phyloP scores from a whole-genome alignment of 2,329 filamentous ascomycete species.

The Exophiala xenobiotica region DNA sequence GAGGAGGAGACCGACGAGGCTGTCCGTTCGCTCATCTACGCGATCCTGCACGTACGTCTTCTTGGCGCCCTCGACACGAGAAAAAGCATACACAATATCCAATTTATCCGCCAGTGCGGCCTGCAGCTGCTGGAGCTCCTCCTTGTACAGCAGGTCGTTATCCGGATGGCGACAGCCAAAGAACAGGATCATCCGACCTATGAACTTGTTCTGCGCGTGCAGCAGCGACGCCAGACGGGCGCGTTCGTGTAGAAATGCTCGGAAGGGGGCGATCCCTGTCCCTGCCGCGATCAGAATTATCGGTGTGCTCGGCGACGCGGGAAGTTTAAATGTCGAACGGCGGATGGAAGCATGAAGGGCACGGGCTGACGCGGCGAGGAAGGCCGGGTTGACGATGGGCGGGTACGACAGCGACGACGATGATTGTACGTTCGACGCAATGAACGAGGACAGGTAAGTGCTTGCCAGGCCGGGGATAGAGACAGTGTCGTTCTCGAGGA shows the following conservation, averaged over 20 bases:
- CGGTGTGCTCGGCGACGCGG: slow-evolving; percentile 28
- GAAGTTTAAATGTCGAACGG: slow-evolving; percentile 29
- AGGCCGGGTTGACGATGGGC: neutral
- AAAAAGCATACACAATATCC: slow-evolving; percentile 16
- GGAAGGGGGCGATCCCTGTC: slow-evolving; percentile 33
- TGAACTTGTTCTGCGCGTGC: slow-evolving; percentile 5
- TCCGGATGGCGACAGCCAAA: slow-evolving; percentile 31
- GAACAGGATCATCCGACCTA: slow-evolving; percentile 23
- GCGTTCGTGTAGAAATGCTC: slow-evolving; percentile 32
- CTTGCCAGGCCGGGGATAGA: slow-evolving; percentile 17
- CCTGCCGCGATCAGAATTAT: slow-evolving; percentile 32
- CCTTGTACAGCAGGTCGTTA: slow-evolving; percentile 29
- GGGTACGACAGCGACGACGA: neutral
- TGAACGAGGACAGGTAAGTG: slow-evolving; percentile 15
- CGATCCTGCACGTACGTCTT: slow-evolving; percentile 16
- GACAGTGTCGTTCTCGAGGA: slow-evolving; percentile 6
- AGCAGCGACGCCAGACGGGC: slow-evolving; percentile 13
- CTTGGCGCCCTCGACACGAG: slow-evolving; percentile 1
- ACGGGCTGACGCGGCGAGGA: slow-evolving; percentile 1
- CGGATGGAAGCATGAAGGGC: slow-evolving; percentile 8
- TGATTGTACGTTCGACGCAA: slow-evolving; percentile 1
- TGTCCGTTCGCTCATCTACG: neutral
- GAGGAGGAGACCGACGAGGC: slow-evolving; percentile 6
- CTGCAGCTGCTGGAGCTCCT: slow-evolving; percentile 7
- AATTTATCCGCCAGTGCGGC: neutral